Conservation (phyloP, 2,329 filamentous ascomycete genomes). For the Botrytis squamosa region DNA sequence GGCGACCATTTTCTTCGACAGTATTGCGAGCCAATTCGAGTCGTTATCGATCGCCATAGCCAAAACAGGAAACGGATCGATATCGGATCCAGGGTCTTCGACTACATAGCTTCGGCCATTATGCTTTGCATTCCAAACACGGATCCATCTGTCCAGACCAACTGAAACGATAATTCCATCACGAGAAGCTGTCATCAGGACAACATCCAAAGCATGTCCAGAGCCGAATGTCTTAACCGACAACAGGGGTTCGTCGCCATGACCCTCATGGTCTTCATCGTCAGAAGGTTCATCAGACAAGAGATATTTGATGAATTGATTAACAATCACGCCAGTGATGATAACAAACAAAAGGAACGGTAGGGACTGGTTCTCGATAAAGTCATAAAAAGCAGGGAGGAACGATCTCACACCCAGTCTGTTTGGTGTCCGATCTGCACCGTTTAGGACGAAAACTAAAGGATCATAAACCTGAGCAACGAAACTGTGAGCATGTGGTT, state of each 20-base stretch:
- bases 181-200: slow-evolving; percentile 59
- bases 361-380: slow-evolving; percentile 57
- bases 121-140: slow-evolving; percentile 59
- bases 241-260: slow-evolving; percentile 52
- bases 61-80: slow-evolving; percentile 56
- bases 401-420: slow-evolving; percentile 48
- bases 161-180: slow-evolving; percentile 67
- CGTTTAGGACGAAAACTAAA: slow-evolving; percentile 68
- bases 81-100: slow-evolving; percentile 40
- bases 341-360: slow-evolving; percentile 63
- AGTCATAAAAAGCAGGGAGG: slow-evolving; percentile 63
- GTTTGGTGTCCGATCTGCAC: slow-evolving; percentile 61
- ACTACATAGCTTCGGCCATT: slow-evolving; percentile 44
- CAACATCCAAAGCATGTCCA: slow-evolving; percentile 69
- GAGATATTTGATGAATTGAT: slow-evolving; percentile 71
- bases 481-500: slow-evolving; percentile 69
- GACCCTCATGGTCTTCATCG: slow-evolving; percentile 45
- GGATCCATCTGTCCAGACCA: slow-evolving; percentile 67
- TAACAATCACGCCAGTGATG: slow-evolving; percentile 62
- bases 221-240: slow-evolving; percentile 59
- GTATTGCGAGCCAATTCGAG: slow-evolving; percentile 64
- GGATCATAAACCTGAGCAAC: slow-evolving; percentile 74
- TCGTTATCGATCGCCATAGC: slow-evolving; percentile 63
- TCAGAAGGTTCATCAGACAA: slow-evolving; percentile 58
- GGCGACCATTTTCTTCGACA: slow-evolving; percentile 55